A percentile compares a stretch with the other conserved stretches of the same genome.
Conservation (phyloP, 805 yeast genomes). For the Cephaloascus fragrans region DNA sequence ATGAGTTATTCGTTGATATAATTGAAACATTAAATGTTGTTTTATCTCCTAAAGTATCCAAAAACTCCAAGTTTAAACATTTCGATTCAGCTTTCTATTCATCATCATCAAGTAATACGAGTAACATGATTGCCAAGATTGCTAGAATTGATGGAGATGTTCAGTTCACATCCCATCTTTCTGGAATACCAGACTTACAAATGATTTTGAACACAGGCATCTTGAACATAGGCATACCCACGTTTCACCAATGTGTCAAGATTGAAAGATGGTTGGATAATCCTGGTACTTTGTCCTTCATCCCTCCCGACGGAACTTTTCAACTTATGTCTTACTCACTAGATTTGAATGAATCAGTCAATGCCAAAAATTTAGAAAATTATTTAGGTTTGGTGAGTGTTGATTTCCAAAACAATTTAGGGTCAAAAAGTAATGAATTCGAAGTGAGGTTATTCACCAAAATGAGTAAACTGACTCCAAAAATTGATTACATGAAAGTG, state of each 20-base stretch:
- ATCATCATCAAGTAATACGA: conserved; percentile 9
- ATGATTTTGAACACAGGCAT: conserved; percentile 40
- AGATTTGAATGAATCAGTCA: conserved; percentile 26
- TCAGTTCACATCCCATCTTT: conserved; percentile 55
- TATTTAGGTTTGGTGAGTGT: conserved; percentile 45
- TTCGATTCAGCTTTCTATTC: conserved; percentile 20
- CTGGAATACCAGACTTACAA: conserved; percentile 69
- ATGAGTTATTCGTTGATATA: conserved; percentile 82
- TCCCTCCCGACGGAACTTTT: conserved; percentile 84
- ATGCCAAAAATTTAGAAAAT: conserved; percentile 11
- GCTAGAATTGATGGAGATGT: conserved; percentile 58
- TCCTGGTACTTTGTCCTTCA: conserved; percentile 47
- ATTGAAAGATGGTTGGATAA: conserved; percentile 36
- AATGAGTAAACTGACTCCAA: conserved; percentile 22
- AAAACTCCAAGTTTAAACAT: conserved; percentile 5
- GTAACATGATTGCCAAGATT: conserved; percentile 26
- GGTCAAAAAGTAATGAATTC: conserved; percentile 45
- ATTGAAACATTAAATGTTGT: conserved; percentile 55
- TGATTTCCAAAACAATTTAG: conserved; percentile 45
- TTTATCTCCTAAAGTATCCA: conserved; percentile 20
- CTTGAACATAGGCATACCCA: conserved; percentile 43
- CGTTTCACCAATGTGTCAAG: conserved; percentile 65
- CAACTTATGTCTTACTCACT: conserved; percentile 54
- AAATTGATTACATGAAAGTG: conserved; percentile 38
- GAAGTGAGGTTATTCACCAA: conserved; percentile 45